Base-by-base conservation (phyloP, 2,329 filamentous ascomycete species). In the Sarocladium strictum region DNA sequence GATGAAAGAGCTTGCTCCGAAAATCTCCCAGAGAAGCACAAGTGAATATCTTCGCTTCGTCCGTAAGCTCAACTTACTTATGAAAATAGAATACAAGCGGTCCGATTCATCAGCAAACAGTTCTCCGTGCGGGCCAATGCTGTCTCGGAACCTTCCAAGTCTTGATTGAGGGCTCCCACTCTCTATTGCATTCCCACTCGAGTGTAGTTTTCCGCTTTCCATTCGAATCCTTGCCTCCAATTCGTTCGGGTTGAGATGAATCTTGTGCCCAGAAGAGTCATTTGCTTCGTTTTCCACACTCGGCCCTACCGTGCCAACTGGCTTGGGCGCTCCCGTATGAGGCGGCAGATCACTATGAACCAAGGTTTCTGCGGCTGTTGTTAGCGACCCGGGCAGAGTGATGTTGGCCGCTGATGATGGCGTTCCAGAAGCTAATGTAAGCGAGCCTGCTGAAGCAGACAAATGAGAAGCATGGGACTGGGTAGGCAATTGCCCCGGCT, bases 221-320 rank as follows among this genome's bases (percentile, higher is more conserved):
- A 4, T 33, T 6, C 47, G 47, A 35, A 51, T 51, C 47, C 35
- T 51, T 3, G 47, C 47, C 47, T 33, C 47, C 47, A 51, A 23
- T 17, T 51, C 47, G 29, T 51, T 51, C 17, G 47, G n/a, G 14
- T 6, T 19, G 3, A 51, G 29, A 27, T 47, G 35, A n/a, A 10
- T 23, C 12, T n/a, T 26, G 43, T 26, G n/a, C 6, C 10, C 24
- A 11, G 4, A 11, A 27, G 23, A 17, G 7, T 7, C 40, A 24
- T 23, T 19, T 3, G 3, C 3, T 7, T 43, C 38, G 14, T 43
- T 19, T 19, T 43, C 38, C 21, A 23, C 29, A 32, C 6, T 32
- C 12, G 7, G 6, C 29, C 12, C 29, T 32, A 32, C 12, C 6
- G 29, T 7, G 7, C 12, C 12, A 12, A 32, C 29, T 21, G 38